Evolutionary conservation across 2,329 filamentous ascomycete genomes (phyloP).

Genomic region (Malbranchea zuffiana): DNA sequence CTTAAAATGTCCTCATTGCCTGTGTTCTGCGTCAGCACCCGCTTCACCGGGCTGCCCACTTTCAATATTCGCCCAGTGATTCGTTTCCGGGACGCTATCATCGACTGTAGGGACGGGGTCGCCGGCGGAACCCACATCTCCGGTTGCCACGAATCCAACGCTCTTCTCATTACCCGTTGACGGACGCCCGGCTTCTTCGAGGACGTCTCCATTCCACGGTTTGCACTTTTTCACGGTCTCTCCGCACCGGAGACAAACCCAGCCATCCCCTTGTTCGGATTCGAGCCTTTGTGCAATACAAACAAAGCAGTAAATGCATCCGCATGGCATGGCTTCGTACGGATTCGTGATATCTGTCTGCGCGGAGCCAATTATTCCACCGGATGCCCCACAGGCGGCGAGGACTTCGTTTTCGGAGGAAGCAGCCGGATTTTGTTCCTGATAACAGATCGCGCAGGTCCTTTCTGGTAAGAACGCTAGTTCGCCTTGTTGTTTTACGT

Average conservation of each 20-base stretch:
- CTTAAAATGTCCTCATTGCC: too few relatives aligned
- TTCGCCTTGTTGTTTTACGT: conserved; percentile 54
- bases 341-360: conserved; percentile 94
- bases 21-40: conserved; percentile 11
- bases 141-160: conserved; percentile 28
- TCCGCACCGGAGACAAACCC: conserved; percentile 82
- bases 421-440: conserved; percentile 69
- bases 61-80: conserved; percentile 29
- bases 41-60: conserved; percentile 20
- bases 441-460: conserved; percentile 94
- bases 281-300: conserved; percentile 86
- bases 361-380: conserved; percentile 74
- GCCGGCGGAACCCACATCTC: conserved; percentile 15
- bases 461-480: conserved; percentile 78
- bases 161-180: conserved; percentile 29
- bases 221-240: conserved; percentile 72
- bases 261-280: conserved; percentile 86
- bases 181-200: conserved; percentile 36
- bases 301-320: conserved; percentile 91
- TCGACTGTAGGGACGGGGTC: conserved; percentile 19
- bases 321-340: conserved; percentile 81
- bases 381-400: conserved; percentile 49
- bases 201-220: conserved; percentile 83
- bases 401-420: conserved; percentile 66
- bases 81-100: conserved; percentile 27